Conservation (phyloP, 148 eudicot genomes). For the Arctostaphylos glauca region DNA sequence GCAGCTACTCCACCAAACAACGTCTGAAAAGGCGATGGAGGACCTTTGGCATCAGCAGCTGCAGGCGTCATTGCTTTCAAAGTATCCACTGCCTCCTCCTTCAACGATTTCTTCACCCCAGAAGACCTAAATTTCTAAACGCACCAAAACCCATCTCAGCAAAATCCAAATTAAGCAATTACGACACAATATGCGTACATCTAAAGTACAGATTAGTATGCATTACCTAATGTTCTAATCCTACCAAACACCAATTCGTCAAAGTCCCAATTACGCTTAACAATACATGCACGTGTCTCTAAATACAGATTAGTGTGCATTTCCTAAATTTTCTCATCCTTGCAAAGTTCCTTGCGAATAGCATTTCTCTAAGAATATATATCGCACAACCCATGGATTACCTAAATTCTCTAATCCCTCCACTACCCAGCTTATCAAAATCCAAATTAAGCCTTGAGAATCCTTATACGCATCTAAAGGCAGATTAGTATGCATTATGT, state of each 20-base stretch:
- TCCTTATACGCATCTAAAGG: not conserved
- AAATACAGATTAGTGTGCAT: not conserved
- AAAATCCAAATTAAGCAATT: constrained; percentile 17
- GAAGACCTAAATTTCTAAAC: constrained; percentile 72
- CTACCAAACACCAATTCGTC: constrained; percentile 18
- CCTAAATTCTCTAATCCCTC: not conserved
- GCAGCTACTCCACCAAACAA: constrained; percentile 77
- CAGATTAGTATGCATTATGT: not conserved
- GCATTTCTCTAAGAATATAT: no score
- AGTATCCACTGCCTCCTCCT: constrained; percentile 86
- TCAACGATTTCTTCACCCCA: constrained; percentile 60
- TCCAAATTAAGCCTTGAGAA: not conserved
- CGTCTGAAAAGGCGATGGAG: constrained; percentile 73
- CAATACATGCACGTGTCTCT: not conserved
- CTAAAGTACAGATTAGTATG: not conserved
- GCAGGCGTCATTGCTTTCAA: constrained; percentile 63
- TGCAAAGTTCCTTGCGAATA: no score
- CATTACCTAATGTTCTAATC: not conserved
- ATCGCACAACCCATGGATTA: not conserved
- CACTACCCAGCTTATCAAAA: not conserved
- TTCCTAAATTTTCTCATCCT: not conserved
- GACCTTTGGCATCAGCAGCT: constrained; percentile 39
- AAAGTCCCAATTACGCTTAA: constrained; percentile 10
- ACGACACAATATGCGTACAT: not conserved
- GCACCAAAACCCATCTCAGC: constrained; percentile 17